Conservation (phyloP, 345 rosid genomes). For the Hevea brasiliensis region DNA sequence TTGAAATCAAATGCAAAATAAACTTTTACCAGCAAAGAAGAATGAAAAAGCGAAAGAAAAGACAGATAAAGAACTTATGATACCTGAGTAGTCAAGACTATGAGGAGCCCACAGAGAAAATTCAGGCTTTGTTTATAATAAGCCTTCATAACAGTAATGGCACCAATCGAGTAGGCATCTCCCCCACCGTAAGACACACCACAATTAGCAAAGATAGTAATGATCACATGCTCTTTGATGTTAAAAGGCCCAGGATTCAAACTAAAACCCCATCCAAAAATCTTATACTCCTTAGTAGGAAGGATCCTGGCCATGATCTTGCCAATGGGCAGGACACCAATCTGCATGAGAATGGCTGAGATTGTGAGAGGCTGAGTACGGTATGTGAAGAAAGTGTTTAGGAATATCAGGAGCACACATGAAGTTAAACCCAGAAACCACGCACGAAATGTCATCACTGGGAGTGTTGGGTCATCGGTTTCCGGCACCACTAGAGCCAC, state of each 20-base stretch:
- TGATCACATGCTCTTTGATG: conserved; percentile 94
- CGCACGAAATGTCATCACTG: conserved; percentile 93
- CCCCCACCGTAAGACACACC: conserved; percentile 93
- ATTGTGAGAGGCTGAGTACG: conserved; percentile 96
- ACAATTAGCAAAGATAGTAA: conserved; percentile 93
- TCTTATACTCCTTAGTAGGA: conserved; percentile 45
- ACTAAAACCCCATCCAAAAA: conserved; percentile 59
- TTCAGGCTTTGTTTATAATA: conserved; percentile 78
- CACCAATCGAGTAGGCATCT: conserved; percentile 98
- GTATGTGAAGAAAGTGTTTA: conserved; percentile 98
- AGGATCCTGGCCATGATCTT: conserved; percentile 77
- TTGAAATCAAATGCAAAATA: neutral
- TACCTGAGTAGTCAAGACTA: conserved; percentile 93
- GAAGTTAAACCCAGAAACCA: conserved; percentile 81
- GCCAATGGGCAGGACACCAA: conserved; percentile 87
- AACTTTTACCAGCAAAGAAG: neutral
- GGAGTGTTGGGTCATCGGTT: conserved; percentile 84
- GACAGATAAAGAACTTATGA: neutral
- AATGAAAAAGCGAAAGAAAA: neutral
- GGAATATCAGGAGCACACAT: conserved; percentile 78
- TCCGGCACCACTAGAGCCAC: conserved; percentile 94
- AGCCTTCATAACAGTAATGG: conserved; percentile 95
- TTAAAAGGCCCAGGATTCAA: conserved; percentile 95
- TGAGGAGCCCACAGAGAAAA: conserved; percentile 72
- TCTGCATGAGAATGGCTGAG: conserved; percentile 97